A percentile compares a stretch with the other conserved stretches of the same genome.
phyloP scores from a whole-genome alignment of 257 asterid genomes.

The Ballota nigra region DNA sequence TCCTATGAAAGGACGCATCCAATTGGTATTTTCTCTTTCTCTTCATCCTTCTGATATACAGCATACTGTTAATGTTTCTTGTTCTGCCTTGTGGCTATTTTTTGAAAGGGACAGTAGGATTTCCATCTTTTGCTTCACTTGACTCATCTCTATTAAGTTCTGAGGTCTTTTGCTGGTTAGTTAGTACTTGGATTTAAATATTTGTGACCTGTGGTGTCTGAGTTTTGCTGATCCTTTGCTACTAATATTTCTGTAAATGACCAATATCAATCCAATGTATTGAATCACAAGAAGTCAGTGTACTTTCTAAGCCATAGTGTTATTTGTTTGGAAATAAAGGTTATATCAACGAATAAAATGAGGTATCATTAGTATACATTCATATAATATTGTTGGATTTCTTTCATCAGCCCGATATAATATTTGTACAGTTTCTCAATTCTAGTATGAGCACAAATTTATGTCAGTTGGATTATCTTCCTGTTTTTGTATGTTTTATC shows the following conservation, averaged over 20 bases:
- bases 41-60: constrained; percentile 13
- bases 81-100: not conserved
- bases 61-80: not conserved
- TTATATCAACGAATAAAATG: not conserved
- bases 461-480: not conserved
- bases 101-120: not conserved
- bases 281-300: not conserved
- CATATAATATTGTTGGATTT: not conserved
- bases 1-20: constrained; percentile 82
- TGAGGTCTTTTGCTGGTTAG: constrained; percentile 9
- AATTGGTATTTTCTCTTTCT: constrained; percentile 50
- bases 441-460: not conserved
- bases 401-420: not conserved
- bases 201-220: not conserved
- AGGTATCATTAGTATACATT: not conserved
- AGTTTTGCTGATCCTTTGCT: constrained; percentile 4
- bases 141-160: not conserved
- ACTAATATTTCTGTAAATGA: not conserved
- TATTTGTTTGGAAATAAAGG: not conserved
- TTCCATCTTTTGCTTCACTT: not conserved
- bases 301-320: not conserved
- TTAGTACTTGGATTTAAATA: not conserved
- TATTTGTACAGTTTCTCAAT: not conserved
- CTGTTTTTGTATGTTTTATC: not conserved
- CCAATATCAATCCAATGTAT: not conserved